Percentiles rank a stretch among this genome's conserved stretches.
phyloP scores from a whole-genome alignment of 192 early-diverging fungal genomes.

The Chytriomyces sp. region DNA sequence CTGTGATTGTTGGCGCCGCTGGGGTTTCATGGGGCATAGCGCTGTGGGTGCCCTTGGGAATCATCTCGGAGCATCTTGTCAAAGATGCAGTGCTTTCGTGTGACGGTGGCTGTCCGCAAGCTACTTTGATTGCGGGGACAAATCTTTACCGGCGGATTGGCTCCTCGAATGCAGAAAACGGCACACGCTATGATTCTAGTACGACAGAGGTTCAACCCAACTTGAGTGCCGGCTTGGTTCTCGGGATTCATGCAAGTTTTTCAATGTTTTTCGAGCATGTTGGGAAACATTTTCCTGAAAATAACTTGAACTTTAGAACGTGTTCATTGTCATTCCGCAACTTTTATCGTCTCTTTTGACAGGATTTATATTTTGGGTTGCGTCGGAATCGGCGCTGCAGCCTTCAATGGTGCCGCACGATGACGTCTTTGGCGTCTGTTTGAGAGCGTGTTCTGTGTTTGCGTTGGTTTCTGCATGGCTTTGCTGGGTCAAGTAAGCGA shows the following conservation, averaged over 20 bases:
- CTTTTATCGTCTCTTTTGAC: constrained; percentile 80
- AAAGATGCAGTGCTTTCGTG: no score
- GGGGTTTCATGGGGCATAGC: constrained; percentile 86
- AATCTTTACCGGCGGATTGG: background rate
- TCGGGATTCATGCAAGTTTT: constrained; percentile 75
- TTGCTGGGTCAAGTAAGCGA: no score
- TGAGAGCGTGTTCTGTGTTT: constrained; percentile 73
- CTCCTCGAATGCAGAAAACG: background rate
- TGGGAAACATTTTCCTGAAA: no score
- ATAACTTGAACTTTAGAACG: constrained; percentile 59
- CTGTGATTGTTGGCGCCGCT: constrained; percentile 67
- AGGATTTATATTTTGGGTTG: constrained; percentile 69
- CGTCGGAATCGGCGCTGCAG: constrained; percentile 56
- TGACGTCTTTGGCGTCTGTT: constrained; percentile 68
- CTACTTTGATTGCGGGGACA: background rate
- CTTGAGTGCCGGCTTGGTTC: constrained; percentile 60
- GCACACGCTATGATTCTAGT: background rate
- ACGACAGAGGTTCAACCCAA: background rate
- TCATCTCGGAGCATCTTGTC: constrained; percentile 78
- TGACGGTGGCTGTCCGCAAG: no score
- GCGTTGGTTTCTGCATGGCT: constrained; percentile 63
- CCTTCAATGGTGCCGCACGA: constrained; percentile 7
- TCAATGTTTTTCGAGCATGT: no score
- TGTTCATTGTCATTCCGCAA: constrained; percentile 93
- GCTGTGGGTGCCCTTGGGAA: constrained; percentile 91